Base-by-base conservation (phyloP, 2,329 filamentous ascomycete genomes). In the Neonectria ditissima region DNA sequence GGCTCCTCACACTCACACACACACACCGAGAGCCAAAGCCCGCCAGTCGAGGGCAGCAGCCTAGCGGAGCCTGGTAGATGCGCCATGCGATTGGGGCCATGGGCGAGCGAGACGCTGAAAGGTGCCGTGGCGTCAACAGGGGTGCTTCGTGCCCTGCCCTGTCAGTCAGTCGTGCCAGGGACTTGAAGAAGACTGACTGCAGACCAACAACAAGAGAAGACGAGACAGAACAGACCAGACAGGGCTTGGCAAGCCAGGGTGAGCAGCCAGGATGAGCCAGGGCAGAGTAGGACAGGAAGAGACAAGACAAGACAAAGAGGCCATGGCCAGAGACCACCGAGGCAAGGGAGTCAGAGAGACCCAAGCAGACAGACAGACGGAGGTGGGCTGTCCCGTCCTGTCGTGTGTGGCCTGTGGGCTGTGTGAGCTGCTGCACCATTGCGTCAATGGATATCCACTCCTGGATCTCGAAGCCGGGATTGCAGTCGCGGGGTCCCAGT, bases 381-480 rank as follows among this genome's bases (percentile, higher is more conserved):
- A 26, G 41, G 37, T 41, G 37, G 37, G 37, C 20, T 41, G 47
- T 47, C 45, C 32, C 30, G 39, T n/a, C 39, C 55, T 56, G 39
- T 47, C 39, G 32, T 60, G 32, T 60, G 54, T 32, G 55, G 41
- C 28, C 24, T 18, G 24, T 45, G 48, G 63, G 58, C 60, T 66
- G 68, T 61, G 63, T 54, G 69, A 62, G 65, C 55, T 61, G 58
- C 72, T 74, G 72, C 72, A 69, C 61, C 44, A 74, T 74, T 74
- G 72, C 72, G 72, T 74, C 72, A 74, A 68, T 53, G 48, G 28
- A 65, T 62, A 65, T 63, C 65, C 72, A 69, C 66, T 65, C 47
- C 65, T 48, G 32, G 44, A 50, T 32, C 56, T 59, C 39, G 44
- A 37, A 20, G 47, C 47, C 26, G n/a, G 55, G 55, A 41, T 28